Evolutionary conservation across 2,329 filamentous ascomycete species (phyloP).

Genomic region (Venturia asperata): DNA sequence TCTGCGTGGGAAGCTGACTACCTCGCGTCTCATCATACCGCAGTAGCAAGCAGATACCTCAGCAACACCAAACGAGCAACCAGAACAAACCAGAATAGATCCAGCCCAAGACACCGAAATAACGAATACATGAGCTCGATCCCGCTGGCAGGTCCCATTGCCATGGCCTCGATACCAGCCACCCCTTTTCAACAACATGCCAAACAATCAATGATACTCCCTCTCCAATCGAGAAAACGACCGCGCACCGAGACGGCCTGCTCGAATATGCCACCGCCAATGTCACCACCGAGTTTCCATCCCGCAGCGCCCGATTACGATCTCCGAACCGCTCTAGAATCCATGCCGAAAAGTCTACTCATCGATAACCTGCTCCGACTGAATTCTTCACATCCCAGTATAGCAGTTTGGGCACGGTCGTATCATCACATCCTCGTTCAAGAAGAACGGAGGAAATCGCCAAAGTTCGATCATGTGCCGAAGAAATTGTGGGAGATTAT

Average conservation of each 20-base stretch:
- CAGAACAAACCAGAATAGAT: no score
- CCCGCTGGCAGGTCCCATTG: background rate
- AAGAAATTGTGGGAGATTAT: background rate
- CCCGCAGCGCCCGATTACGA: background rate
- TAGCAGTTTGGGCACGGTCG: background rate
- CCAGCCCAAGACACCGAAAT: no score
- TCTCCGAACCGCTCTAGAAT: background rate
- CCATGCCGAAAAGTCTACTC: background rate
- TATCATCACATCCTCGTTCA: background rate
- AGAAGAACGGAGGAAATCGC: background rate
- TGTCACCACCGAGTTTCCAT: background rate
- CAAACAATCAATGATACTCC: background rate
- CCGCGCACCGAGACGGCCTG: background rate
- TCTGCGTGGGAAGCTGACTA: background rate
- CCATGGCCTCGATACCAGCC: background rate
- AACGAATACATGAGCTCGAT: no score
- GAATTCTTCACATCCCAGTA: background rate
- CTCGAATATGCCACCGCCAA: conserved; percentile 1
- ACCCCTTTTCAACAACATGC: background rate
- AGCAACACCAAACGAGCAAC: background rate
- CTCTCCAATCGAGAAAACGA: background rate
- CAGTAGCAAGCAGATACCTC: conserved; percentile 1
- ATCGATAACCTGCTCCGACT: background rate
- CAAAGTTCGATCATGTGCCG: background rate
- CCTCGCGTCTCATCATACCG: background rate